Percentiles rank a stretch among this genome's conserved stretches.
phyloP scores from a whole-genome alignment of 305 asterid species.

The Fraxinus sp. region DNA sequence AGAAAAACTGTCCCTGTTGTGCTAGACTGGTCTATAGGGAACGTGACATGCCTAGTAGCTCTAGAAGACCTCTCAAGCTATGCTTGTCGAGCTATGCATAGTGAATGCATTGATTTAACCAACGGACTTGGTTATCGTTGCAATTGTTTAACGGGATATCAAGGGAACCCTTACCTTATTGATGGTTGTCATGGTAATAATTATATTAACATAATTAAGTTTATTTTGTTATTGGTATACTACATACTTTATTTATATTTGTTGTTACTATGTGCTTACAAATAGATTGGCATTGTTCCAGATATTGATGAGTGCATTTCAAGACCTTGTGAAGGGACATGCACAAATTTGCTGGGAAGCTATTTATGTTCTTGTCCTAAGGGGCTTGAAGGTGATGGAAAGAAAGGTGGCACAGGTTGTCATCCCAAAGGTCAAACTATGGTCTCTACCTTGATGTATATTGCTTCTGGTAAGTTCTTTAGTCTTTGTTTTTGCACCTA shows the following conservation, averaged over 20 bases:
- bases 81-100: slow-evolving; percentile 19
- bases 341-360: slow-evolving; percentile 6
- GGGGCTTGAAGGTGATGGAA: slow-evolving; percentile 21
- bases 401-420: not conserved
- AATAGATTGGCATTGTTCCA: not conserved
- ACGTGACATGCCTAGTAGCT: slow-evolving; percentile 12
- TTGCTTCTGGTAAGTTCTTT: slow-evolving; percentile 12
- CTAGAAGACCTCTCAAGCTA: slow-evolving; percentile 9
- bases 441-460: slow-evolving; percentile 12
- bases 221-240: slow-evolving; percentile 21
- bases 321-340: slow-evolving; percentile 9
- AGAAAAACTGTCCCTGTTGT: not conserved
- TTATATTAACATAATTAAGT: not conserved
- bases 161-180: slow-evolving; percentile 28
- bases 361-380: slow-evolving; percentile 21
- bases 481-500: not conserved
- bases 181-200: slow-evolving; percentile 27
- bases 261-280: not conserved
- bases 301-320: slow-evolving; percentile 25
- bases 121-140: slow-evolving; percentile 23
- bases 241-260: not conserved
- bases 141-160: slow-evolving; percentile 18
- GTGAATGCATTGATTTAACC: slow-evolving; percentile 23
- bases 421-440: not conserved
- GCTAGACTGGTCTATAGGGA: slow-evolving; percentile 15